Conservation (phyloP, 768 basidiomycete genomes). For the Boletus rufocinnamomeus region DNA sequence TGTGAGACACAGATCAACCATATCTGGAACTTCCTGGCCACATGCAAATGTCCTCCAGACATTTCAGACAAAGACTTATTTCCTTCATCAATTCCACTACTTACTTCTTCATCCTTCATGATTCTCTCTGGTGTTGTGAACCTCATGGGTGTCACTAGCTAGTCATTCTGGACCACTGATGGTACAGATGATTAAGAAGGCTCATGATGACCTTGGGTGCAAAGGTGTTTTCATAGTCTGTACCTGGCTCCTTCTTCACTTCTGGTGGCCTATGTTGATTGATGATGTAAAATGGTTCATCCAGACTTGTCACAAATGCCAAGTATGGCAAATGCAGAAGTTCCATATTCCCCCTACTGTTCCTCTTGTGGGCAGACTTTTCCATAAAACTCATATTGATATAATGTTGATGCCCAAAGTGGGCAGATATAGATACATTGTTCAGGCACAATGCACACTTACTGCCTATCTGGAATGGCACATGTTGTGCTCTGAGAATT, state of each 20-base stretch:
- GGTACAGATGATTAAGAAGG: not conserved
- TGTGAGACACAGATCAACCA: too few species aligned
- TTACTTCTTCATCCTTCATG: too few species aligned
- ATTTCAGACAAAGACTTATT: too few species aligned
- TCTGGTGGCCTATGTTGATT: slow-evolving; percentile 3
- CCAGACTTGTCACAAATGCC: not conserved
- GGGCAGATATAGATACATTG: fast-evolving
- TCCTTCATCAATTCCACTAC: too few species aligned
- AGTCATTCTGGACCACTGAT: fast-evolving
- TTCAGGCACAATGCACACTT: fast-evolving
- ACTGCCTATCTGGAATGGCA: too few species aligned
- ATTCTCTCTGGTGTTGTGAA: fast-evolving
- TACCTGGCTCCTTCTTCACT: fast-evolving
- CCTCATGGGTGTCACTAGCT: not conserved
- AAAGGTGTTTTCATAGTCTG: not conserved
- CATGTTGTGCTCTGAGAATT: too few species aligned
- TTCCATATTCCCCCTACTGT: not conserved
- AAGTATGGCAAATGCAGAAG: fast-evolving
- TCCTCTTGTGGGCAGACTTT: fast-evolving
- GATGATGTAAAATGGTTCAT: not conserved
- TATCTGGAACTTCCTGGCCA: too few species aligned
- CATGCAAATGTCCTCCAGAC: too few species aligned
- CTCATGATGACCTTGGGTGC: not conserved
- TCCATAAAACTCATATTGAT: too few species aligned
- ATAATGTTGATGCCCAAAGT: too few species aligned